A percentile compares a stretch with the other conserved stretches of the same genome.
phyloP scores from a whole-genome alignment of 1,284 basidiomycete genomes.

The Paramarasmius palmivorus region DNA sequence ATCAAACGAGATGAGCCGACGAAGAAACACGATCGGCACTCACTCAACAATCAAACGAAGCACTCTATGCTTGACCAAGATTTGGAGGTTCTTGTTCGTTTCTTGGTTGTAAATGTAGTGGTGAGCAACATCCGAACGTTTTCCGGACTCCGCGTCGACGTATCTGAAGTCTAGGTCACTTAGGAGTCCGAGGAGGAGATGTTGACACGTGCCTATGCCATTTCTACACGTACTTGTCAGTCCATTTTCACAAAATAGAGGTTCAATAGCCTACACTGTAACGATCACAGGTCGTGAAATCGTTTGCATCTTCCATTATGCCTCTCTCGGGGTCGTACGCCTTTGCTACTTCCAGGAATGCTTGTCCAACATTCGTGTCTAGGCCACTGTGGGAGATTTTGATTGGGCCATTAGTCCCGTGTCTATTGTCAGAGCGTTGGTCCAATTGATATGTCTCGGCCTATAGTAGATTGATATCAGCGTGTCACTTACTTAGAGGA shows the following conservation, averaged over 20 bases:
- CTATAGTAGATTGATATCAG: slow-evolving; percentile 26
- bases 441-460: slow-evolving; percentile 48
- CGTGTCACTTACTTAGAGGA: not conserved
- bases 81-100: slow-evolving; percentile 39
- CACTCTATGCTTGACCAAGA: slow-evolving; percentile 41
- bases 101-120: slow-evolving; percentile 55
- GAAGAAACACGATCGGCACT: not conserved
- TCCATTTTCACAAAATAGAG: not conserved
- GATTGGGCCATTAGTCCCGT: slow-evolving; percentile 55
- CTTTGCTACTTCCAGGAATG: slow-evolving; percentile 45
- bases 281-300: slow-evolving; percentile 36
- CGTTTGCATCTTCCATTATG: slow-evolving; percentile 43
- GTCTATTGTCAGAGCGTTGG: slow-evolving; percentile 27
- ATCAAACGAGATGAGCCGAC: slow-evolving; percentile 17
- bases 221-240: slow-evolving; percentile 6
- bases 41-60: slow-evolving; percentile 52
- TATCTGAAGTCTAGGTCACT: no score
- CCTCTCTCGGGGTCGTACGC: slow-evolving; percentile 44
- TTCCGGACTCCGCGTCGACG: slow-evolving; percentile 50
- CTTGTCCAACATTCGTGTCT: slow-evolving; percentile 33
- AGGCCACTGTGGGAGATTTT: slow-evolving; percentile 43
- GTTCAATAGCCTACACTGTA: slow-evolving; percentile 40
- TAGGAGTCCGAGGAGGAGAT: not conserved
- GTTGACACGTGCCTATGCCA: slow-evolving; percentile 1
- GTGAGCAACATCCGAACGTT: slow-evolving; percentile 59